A percentile compares a stretch with the other conserved stretches of the same genome.
These are phyloP conservation scores for Epichloe brachyelytri DNA, from an alignment of 2,329 filamentous ascomycete genomes.

Conservation along the genomic window DNA sequence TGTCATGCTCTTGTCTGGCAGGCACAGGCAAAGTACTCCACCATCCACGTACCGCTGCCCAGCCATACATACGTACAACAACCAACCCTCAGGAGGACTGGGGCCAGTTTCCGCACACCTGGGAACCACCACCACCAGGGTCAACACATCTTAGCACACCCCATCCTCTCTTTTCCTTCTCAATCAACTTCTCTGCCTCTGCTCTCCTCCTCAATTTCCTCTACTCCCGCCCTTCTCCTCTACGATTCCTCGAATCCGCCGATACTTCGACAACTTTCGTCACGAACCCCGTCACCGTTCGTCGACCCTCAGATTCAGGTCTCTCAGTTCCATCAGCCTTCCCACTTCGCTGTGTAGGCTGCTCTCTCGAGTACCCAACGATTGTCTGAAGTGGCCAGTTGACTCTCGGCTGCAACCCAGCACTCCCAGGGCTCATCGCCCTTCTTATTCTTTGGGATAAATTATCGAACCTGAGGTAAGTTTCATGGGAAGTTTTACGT, in stretches of 20 bases:
- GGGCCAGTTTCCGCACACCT: neutral
- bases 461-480: conserved; percentile 1
- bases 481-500: neutral
- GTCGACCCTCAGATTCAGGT: conserved; percentile 14
- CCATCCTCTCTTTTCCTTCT: conserved; percentile 1
- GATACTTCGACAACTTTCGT: conserved; percentile 21
- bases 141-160: neutral
- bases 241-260: conserved; percentile 25
- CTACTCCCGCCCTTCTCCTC: conserved; percentile 11
- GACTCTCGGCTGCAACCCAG: conserved; percentile 7
- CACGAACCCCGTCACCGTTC: conserved; percentile 16
- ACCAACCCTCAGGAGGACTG: neutral
- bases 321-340: conserved; percentile 16
- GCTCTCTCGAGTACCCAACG: conserved; percentile 8
- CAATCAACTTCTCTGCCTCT: conserved; percentile 6
- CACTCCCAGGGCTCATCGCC: conserved; percentile 6
- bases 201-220: conserved; percentile 8
- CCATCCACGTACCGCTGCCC: neutral
- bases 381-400: conserved; percentile 7
- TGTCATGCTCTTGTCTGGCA: neutral
- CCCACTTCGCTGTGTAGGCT: conserved; percentile 15
- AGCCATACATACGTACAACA: neutral
- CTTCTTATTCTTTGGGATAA: neutral
- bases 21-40: neutral
- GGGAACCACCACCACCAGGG: neutral